Conservation (phyloP, 768 basidiomycete species). For the Panaeolus papilionaceus region DNA sequence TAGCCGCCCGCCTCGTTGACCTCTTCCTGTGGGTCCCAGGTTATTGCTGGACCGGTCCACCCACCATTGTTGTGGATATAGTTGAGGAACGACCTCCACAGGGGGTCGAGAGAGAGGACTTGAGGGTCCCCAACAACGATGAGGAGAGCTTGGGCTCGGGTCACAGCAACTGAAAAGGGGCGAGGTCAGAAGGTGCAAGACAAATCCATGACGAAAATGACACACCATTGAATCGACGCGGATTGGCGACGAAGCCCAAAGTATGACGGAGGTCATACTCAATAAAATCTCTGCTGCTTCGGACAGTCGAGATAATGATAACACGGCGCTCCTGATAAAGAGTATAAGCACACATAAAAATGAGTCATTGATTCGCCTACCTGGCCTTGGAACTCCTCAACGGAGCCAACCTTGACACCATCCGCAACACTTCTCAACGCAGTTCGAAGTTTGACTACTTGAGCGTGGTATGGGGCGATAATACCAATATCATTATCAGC, state of each 20-base stretch:
- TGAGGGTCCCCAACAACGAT: constrained; percentile 66
- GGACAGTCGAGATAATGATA: constrained; percentile 64
- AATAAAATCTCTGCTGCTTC: constrained; percentile 59
- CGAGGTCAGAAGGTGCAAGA: constrained; percentile 7
- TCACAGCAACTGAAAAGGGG: constrained; percentile 56
- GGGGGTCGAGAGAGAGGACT: constrained; percentile 64
- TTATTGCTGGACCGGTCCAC: constrained; percentile 56
- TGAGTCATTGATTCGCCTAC: constrained; percentile 28
- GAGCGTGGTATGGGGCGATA: constrained; percentile 65
- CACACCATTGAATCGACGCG: constrained; percentile 65
- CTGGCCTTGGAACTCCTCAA: constrained; percentile 68
- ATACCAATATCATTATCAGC: constrained; percentile 59
- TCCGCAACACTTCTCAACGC: constrained; percentile 38
- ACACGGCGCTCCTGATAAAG: constrained; percentile 54
- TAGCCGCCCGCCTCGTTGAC: constrained; percentile 48
- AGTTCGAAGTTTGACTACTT: constrained; percentile 51
- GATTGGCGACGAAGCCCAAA: constrained; percentile 64
- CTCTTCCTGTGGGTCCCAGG: constrained; percentile 54
- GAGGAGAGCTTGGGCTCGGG: constrained; percentile 64
- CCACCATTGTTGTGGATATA: constrained; percentile 58
- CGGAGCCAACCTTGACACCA: constrained; percentile 60
- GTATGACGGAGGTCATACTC: constrained; percentile 59
- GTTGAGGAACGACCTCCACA: constrained; percentile 68
- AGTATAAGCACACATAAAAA: not conserved
- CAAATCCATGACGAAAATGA: constrained; percentile 9